Evolutionary conservation across 495 filamentous ascomycete species (phyloP).

Genomic region (Articulospora tetracladia): DNA sequence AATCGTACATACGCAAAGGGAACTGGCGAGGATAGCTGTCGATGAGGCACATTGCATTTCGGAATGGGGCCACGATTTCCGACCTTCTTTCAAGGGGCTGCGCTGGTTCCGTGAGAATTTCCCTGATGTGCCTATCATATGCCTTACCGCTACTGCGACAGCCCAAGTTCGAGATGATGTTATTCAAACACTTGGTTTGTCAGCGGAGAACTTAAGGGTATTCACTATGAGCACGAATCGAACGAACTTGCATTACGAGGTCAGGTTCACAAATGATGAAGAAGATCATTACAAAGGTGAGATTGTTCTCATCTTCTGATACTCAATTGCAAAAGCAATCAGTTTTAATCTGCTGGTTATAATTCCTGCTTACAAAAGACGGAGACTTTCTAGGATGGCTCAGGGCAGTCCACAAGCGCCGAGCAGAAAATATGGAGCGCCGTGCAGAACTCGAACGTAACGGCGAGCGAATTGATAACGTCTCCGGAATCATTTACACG

Average conservation of each 20-base stretch:
- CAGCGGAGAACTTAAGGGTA: slow-evolving; percentile 54
- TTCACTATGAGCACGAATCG: slow-evolving; percentile 80
- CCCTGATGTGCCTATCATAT: slow-evolving; percentile 83
- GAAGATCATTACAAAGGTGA: slow-evolving; percentile 52
- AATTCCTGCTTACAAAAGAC: not conserved
- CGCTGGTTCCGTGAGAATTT: slow-evolving; percentile 80
- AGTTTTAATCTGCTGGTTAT: too few relatives aligned
- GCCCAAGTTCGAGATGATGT: slow-evolving; percentile 74
- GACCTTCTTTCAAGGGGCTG: slow-evolving; percentile 85
- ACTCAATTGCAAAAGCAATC: too few relatives aligned
- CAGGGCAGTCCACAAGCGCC: slow-evolving; percentile 60
- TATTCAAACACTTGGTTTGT: slow-evolving; percentile 66
- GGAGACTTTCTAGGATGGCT: slow-evolving; percentile 69
- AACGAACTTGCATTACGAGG: slow-evolving; percentile 87
- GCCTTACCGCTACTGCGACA: slow-evolving; percentile 88
- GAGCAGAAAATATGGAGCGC: slow-evolving; percentile 42
- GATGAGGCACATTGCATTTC: slow-evolving; percentile 97
- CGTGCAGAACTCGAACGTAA: slow-evolving; percentile 43
- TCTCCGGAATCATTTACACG: slow-evolving; percentile 89
- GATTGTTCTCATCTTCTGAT: not conserved
- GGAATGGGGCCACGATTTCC: slow-evolving; percentile 98
- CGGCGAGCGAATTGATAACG: slow-evolving; percentile 52
- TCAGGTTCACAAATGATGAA: slow-evolving; percentile 78
- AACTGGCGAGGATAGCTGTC: slow-evolving; percentile 80
- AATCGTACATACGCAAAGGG: slow-evolving; percentile 72